phyloP scores from a whole-genome alignment of 2,329 filamentous ascomycete genomes.

The Trichophyton schoenleinii region DNA sequence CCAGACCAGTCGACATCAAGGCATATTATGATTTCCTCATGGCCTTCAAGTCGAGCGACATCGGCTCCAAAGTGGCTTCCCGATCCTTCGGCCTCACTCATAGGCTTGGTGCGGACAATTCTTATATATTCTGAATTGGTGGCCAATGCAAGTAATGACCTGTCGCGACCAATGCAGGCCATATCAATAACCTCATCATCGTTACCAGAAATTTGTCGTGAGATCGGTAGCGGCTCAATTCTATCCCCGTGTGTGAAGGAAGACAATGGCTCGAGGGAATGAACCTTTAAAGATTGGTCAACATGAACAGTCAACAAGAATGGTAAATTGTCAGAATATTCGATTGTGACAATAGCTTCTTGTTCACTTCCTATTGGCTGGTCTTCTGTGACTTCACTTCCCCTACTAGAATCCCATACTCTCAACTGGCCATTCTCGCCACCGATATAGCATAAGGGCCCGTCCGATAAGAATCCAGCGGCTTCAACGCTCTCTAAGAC shows the following conservation, averaged over 20 bases:
- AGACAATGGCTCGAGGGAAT: constrained; percentile 39
- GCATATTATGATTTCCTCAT: constrained; percentile 91
- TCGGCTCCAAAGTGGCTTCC: constrained; percentile 73
- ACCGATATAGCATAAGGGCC: constrained; percentile 64
- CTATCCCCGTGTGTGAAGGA: constrained; percentile 29
- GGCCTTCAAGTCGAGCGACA: constrained; percentile 70
- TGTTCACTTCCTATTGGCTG: constrained; percentile 50
- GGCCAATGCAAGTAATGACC: constrained; percentile 72
- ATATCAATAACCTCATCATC: constrained; percentile 97
- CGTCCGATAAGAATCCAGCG: constrained; percentile 63
- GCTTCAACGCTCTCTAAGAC: constrained; percentile 76
- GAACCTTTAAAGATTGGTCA: constrained; percentile 75
- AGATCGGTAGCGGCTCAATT: constrained; percentile 47
- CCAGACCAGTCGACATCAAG: constrained; percentile 94
- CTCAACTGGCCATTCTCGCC: constrained; percentile 73
- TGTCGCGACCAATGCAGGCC: constrained; percentile 68
- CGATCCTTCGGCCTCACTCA: constrained; percentile 26
- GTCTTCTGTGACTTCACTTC: constrained; percentile 65
- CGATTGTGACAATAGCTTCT: constrained; percentile 57
- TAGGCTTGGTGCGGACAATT: constrained; percentile 51
- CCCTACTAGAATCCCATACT: constrained; percentile 68
- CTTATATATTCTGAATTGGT: constrained; percentile 92
- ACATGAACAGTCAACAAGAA: constrained; percentile 73
- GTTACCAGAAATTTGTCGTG: constrained; percentile 80
- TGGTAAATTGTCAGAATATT: constrained; percentile 52